These are phyloP conservation scores for Linum usitatissimum DNA, from an alignment of 345 rosid genomes.

Conservation along the genomic window DNA sequence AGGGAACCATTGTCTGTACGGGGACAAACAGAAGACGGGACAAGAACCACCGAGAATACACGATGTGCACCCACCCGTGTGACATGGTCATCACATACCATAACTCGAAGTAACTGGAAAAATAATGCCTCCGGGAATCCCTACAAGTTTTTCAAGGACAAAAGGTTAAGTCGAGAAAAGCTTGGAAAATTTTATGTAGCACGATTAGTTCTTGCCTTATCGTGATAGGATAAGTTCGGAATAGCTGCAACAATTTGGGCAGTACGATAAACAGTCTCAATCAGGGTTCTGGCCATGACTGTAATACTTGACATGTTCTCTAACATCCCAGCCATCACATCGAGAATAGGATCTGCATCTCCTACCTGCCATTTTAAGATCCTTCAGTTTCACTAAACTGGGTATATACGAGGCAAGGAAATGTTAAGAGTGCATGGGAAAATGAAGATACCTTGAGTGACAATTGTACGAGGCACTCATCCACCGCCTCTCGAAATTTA, in stretches of 20 bases:
- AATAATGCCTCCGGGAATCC: slow-evolving; percentile 65
- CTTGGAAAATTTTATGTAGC: neutral
- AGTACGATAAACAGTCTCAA: slow-evolving; percentile 49
- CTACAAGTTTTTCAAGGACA: slow-evolving; percentile 19
- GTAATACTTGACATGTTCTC: slow-evolving; percentile 64
- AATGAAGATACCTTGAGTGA: slow-evolving; percentile 39
- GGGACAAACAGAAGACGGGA: slow-evolving; percentile 61
- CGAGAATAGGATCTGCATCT: slow-evolving; percentile 77
- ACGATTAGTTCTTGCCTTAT: slow-evolving; percentile 36
- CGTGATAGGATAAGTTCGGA: slow-evolving; percentile 54
- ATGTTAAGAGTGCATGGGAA: neutral
- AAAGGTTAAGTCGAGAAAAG: neutral
- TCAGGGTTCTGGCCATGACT: slow-evolving; percentile 54
- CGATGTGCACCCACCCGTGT: slow-evolving; percentile 61
- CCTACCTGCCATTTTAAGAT: slow-evolving; percentile 39
- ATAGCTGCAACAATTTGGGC: slow-evolving; percentile 61
- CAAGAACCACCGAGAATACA: slow-evolving; percentile 57
- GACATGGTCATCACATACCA: slow-evolving; percentile 55
- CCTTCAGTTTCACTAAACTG: slow-evolving; percentile 10
- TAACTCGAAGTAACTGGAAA: slow-evolving; percentile 55
- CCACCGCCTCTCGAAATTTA: slow-evolving; percentile 46
- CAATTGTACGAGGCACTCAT: slow-evolving; percentile 54
- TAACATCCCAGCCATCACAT: slow-evolving; percentile 71
- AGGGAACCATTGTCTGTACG: slow-evolving; percentile 19
- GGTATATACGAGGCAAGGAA: too few species aligned